A percentile compares a stretch with the other conserved stretches of the same genome.
These are phyloP conservation scores for Trichoderma sp. DNA, from an alignment of 2,329 filamentous ascomycete species.

Conservation along the genomic window DNA sequence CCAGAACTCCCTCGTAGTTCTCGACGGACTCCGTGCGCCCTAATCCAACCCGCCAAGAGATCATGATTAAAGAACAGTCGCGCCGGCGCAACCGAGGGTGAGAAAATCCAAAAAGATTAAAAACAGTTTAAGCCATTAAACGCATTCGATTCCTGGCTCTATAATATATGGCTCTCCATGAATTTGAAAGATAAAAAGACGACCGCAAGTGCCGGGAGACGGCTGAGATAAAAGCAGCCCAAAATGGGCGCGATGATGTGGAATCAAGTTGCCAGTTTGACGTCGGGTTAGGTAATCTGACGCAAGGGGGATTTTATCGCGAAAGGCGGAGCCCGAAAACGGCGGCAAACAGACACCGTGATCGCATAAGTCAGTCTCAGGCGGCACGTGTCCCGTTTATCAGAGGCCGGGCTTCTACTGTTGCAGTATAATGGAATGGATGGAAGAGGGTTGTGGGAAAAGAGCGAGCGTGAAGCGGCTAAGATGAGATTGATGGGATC, in stretches of 20 bases:
- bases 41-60: constrained; percentile 32
- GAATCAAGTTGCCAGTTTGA: constrained; percentile 8
- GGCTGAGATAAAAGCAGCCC: neutral
- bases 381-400: neutral
- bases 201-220: neutral
- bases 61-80: constrained; percentile 27
- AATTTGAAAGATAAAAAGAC: neutral
- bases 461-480: neutral
- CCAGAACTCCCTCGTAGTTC: constrained; percentile 50
- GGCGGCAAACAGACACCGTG: neutral
- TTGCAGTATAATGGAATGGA: neutral
- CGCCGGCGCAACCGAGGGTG: constrained; percentile 15
- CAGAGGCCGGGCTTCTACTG: neutral
- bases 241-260: constrained; percentile 11
- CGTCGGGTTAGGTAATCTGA: constrained; percentile 15
- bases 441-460: neutral
- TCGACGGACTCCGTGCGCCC: constrained; percentile 44
- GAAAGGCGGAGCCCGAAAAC: constrained; percentile 3
- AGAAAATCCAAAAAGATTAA: neutral
- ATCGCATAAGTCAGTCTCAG: constrained; percentile 1
- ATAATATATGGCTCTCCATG: neutral
- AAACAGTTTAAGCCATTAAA: neutral
- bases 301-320: neutral
- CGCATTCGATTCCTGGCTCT: neutral
- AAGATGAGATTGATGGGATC: constrained; percentile 1